Percentiles rank a stretch among this genome's conserved stretches.
These are phyloP conservation scores for Kingdonia uniflora DNA, from an alignment of 164 flowering plant species.

Conservation along the genomic window DNA sequence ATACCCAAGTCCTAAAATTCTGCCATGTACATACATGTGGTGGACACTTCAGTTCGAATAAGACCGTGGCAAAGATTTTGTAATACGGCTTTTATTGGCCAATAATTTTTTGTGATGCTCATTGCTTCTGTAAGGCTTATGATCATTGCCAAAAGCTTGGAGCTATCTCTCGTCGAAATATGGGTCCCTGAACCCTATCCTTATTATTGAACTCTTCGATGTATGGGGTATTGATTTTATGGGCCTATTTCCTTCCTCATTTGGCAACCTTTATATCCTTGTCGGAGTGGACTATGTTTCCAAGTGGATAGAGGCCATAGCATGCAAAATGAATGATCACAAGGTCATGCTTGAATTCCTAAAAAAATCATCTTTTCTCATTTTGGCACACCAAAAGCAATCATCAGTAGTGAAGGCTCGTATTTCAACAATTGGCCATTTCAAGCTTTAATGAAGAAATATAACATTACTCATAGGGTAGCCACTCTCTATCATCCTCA, in stretches of 20 bases:
- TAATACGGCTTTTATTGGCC: not conserved
- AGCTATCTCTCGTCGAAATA: not conserved
- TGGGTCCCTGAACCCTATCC: not conserved
- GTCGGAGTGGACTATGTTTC: not conserved
- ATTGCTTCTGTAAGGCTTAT: not conserved
- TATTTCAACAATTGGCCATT: not conserved
- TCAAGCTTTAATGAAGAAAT: too few relatives aligned
- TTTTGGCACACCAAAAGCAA: not conserved
- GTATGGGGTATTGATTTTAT: conserved; percentile 6
- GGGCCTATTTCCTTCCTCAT: not conserved
- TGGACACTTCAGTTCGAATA: not conserved
- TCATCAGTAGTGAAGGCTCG: not conserved
- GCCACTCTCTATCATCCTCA: too few relatives aligned
- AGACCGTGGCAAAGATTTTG: not conserved
- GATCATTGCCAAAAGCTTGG: not conserved
- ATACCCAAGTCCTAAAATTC: not conserved
- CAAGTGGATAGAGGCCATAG: too few relatives aligned
- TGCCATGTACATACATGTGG: not conserved
- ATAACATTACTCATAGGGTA: too few relatives aligned
- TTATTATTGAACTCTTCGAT: conserved; percentile 2
- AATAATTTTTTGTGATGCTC: not conserved
- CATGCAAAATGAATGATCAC: not conserved
- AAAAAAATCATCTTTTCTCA: not conserved
- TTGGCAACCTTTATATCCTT: not conserved
- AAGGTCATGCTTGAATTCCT: not conserved